Percentiles rank a stretch among this genome's conserved stretches.
phyloP scores from a whole-genome alignment of 306 rosid genomes.

The Corylus americana region DNA sequence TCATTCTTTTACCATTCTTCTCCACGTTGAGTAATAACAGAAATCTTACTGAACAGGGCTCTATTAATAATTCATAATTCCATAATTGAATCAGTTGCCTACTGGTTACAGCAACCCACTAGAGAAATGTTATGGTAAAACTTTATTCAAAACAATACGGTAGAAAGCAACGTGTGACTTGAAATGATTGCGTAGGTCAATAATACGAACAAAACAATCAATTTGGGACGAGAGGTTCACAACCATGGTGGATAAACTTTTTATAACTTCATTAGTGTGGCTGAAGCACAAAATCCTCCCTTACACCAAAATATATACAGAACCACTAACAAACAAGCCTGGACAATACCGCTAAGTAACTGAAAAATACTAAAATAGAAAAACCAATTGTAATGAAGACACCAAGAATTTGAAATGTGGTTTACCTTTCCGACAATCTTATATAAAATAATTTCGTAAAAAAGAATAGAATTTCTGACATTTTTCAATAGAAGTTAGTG shows the following conservation, averaged over 20 bases:
- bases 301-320: not conserved
- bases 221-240: not conserved
- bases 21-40: not conserved
- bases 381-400: not conserved
- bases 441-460: not conserved
- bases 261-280: constrained; percentile 1
- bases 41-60: not conserved
- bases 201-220: not conserved
- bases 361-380: not conserved
- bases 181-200: not conserved
- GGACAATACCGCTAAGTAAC: not conserved
- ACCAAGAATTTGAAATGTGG: not conserved
- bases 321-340: not conserved
- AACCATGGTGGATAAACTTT: not conserved
- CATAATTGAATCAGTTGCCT: too few relatives aligned
- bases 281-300: not conserved
- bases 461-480: not conserved
- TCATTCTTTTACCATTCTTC: not conserved
- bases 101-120: too few relatives aligned
- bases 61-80: not conserved
- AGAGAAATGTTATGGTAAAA: too few relatives aligned
- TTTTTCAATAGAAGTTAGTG: not conserved
- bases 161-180: too few relatives aligned
- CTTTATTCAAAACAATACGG: too few relatives aligned
- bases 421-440: not conserved